Percentiles rank a stretch among this genome's conserved stretches.
Conservation (phyloP, 331 rosid genomes). For the Dryas integrifolia region DNA sequence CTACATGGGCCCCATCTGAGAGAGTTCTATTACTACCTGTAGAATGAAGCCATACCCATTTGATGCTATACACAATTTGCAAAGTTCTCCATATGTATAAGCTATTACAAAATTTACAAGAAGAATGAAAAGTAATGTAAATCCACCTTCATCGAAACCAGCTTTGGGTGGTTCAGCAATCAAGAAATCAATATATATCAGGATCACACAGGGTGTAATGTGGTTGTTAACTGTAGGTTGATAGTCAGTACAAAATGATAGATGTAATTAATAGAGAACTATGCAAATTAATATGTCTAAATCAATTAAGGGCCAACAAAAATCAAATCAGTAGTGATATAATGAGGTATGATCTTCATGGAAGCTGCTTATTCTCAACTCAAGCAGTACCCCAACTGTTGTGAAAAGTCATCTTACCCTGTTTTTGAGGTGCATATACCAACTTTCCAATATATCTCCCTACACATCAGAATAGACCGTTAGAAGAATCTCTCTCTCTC, state of each 20-base stretch:
- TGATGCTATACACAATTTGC: too few species aligned
- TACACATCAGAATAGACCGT: conserved; percentile 38
- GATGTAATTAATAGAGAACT: background rate
- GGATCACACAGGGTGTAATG: conserved; percentile 8
- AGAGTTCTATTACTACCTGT: too few species aligned
- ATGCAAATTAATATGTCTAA: background rate
- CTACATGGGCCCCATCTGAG: too few species aligned
- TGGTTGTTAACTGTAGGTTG: background rate
- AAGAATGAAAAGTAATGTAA: too few species aligned
- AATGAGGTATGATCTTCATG: conserved; percentile 13
- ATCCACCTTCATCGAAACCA: too few species aligned
- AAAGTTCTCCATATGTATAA: too few species aligned
- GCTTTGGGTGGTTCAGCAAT: conserved; percentile 3
- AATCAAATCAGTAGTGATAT: background rate
- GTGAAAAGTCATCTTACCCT: conserved; percentile 26
- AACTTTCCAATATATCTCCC: conserved; percentile 7
- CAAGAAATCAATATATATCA: background rate
- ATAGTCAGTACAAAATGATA: background rate
- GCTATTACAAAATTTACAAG: too few species aligned
- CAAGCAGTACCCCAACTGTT: conserved; percentile 9
- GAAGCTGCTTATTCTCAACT: conserved; percentile 18
- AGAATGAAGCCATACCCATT: too few species aligned
- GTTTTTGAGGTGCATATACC: conserved; percentile 23
- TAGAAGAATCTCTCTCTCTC: conserved; percentile 19
- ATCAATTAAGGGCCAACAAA: background rate